These are phyloP conservation scores for Coemansia sp. DNA, from an alignment of 192 early-diverging fungal species.

Conservation along the genomic window DNA sequence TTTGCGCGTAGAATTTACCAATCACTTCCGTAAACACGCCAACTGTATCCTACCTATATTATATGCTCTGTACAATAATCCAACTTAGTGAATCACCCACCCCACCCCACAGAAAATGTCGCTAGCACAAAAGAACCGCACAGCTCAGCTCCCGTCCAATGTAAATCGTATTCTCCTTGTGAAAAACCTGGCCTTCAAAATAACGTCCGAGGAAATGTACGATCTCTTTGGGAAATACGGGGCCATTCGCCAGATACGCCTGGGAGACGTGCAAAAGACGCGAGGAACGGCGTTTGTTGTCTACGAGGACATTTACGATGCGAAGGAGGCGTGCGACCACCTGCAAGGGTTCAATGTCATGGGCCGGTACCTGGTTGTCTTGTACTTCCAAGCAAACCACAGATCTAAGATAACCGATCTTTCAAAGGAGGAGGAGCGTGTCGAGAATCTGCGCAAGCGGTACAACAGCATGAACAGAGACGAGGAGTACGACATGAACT, in stretches of 20 bases:
- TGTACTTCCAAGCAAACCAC: constrained; percentile 86
- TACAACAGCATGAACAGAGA: constrained; percentile 40
- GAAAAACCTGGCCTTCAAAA: constrained; percentile 95
- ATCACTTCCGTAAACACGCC: too few species aligned
- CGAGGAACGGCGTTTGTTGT: constrained; percentile 95
- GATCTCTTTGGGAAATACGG: constrained; percentile 98
- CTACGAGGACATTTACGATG: constrained; percentile 97
- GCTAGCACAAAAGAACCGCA: constrained; percentile 37
- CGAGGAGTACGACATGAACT: constrained; percentile 35
- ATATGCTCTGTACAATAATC: not conserved
- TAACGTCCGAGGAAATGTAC: constrained; percentile 94
- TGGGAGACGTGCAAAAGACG: constrained; percentile 81
- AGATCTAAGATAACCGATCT: constrained; percentile 77
- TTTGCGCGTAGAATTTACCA: not conserved
- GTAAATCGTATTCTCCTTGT: constrained; percentile 95
- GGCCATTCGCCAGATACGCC: constrained; percentile 88
- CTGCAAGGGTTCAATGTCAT: constrained; percentile 95
- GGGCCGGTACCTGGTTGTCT: constrained; percentile 91
- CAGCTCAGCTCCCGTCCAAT: constrained; percentile 82
- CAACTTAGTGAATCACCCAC: not conserved
- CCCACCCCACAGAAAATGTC: constrained; percentile 25
- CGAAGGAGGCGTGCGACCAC: constrained; percentile 95
- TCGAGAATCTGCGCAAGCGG: constrained; percentile 63
- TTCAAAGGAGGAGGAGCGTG: constrained; percentile 72
- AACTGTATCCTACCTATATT: too few species aligned